Percentiles rank a stretch among this genome's conserved stretches.
These are phyloP conservation scores for Neoarthrinium moseri DNA, from an alignment of 2,329 filamentous ascomycete genomes.

Conservation along the genomic window DNA sequence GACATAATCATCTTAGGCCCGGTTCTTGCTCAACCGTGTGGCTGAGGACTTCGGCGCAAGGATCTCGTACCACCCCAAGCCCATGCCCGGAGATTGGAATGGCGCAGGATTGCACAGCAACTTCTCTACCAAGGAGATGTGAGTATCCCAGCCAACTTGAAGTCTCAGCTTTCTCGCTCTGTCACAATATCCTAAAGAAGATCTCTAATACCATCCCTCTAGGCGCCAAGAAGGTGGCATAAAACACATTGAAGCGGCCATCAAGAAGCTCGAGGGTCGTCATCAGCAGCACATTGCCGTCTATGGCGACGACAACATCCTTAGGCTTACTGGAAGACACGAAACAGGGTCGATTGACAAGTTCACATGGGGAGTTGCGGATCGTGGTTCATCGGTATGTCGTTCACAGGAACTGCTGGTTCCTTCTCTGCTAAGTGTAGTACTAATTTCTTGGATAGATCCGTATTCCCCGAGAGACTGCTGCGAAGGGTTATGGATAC, in stretches of 20 bases:
- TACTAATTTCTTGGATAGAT: too few relatives aligned
- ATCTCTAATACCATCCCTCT: too few relatives aligned
- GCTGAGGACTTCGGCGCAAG: conserved; percentile 96
- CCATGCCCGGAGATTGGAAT: conserved; percentile 95
- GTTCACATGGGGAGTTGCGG: conserved; percentile 92
- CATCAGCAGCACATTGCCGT: conserved; percentile 86
- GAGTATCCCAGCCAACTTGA: too few relatives aligned
- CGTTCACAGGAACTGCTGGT: too few relatives aligned
- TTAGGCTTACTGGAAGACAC: conserved; percentile 87
- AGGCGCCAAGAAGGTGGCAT: conserved; percentile 93
- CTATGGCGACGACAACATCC: conserved; percentile 94
- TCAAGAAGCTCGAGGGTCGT: conserved; percentile 79
- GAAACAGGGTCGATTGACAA: conserved; percentile 93
- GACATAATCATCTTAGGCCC: too few relatives aligned
- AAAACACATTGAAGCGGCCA: conserved; percentile 85
- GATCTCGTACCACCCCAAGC: conserved; percentile 95
- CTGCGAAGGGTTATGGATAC: conserved; percentile 89
- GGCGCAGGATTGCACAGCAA: conserved; percentile 87
- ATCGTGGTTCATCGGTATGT: conserved; percentile 90
- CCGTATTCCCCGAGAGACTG: conserved; percentile 83
- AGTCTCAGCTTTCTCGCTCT: too few relatives aligned
- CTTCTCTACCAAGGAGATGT: conserved; percentile 64
- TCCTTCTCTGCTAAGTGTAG: too few relatives aligned
- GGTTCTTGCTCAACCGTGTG: conserved; percentile 85
- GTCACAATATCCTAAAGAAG: too few relatives aligned